Percentiles rank a stretch among this genome's conserved stretches.
These are phyloP conservation scores for Theileria parva DNA, from an alignment of 169 alveolate species.

Conservation along the genomic window DNA sequence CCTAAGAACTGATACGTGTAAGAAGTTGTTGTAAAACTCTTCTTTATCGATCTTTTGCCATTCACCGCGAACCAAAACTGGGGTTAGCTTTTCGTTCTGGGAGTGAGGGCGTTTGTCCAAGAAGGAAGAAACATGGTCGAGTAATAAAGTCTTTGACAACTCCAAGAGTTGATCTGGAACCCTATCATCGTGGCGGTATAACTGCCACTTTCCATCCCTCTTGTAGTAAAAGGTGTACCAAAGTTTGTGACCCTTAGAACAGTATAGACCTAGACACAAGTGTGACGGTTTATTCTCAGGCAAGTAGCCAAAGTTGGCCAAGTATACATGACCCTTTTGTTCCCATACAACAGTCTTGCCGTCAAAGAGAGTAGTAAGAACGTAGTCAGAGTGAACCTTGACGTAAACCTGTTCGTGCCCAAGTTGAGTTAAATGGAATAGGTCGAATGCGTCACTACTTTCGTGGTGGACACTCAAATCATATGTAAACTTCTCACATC, in stretches of 20 bases:
- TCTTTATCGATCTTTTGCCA: background rate
- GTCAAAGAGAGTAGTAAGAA: background rate
- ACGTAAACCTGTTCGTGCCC: conserved; percentile 1
- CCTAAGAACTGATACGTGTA: background rate
- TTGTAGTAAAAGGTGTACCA: conserved; percentile 11
- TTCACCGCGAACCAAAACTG: background rate
- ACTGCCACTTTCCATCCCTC: background rate
- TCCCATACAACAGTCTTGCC: background rate
- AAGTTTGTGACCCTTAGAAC: background rate
- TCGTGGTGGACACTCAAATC: background rate
- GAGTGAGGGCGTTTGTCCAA: background rate
- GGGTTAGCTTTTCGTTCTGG: background rate
- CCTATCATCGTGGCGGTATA: background rate
- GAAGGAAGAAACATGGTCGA: background rate
- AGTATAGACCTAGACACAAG: conserved; percentile 7
- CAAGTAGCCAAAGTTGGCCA: background rate
- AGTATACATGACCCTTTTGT: background rate
- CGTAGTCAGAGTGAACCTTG: background rate
- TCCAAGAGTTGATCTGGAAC: background rate
- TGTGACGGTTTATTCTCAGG: background rate
- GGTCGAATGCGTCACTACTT: background rate
- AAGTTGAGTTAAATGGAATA: background rate
- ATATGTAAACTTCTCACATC: background rate
- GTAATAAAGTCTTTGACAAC: background rate
- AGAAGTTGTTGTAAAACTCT: conserved; percentile 9